Percentiles rank a stretch among this genome's conserved stretches.
Evolutionary conservation across 2,329 filamentous ascomycete species (phyloP).

Genomic region (Ceratocystis alfenasii): DNA sequence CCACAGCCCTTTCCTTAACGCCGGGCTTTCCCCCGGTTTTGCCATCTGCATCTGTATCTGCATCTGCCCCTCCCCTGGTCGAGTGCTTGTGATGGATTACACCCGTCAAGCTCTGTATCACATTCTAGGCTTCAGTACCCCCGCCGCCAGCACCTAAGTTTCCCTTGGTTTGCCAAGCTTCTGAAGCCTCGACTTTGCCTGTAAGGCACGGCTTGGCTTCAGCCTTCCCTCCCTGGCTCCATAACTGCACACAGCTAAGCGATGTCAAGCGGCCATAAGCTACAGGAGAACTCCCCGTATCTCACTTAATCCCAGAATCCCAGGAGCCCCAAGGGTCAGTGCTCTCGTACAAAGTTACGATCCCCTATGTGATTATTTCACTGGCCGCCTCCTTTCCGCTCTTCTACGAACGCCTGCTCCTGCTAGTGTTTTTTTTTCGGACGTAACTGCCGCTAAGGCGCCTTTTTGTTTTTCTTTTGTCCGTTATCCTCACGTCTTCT

Average conservation of each 20-base stretch:
- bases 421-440: too few relatives aligned
- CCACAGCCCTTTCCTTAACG: not conserved
- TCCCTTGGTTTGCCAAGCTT: not conserved
- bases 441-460: too few relatives aligned
- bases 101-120: not conserved
- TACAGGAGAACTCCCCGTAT: not conserved
- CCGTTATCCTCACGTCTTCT: too few relatives aligned
- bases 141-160: not conserved
- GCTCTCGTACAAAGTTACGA: too few relatives aligned
- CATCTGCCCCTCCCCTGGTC: not conserved
- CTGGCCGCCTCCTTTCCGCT: too few relatives aligned
- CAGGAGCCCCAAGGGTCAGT: too few relatives aligned
- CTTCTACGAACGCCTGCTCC: too few relatives aligned
- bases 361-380: too few relatives aligned
- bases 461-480: too few relatives aligned
- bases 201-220: not conserved
- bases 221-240: not conserved
- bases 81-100: not conserved
- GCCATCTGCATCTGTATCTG: not conserved
- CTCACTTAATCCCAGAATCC: not conserved
- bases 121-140: not conserved
- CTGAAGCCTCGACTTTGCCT: not conserved
- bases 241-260: not conserved
- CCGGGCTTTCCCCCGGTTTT: not conserved
- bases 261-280: slow-evolving; percentile 2